Evolutionary conservation across 2,329 filamentous ascomycete genomes (phyloP), one percentile per base, ranked within the genome.

Genomic region (Aquanectria penicillioides): DNA sequence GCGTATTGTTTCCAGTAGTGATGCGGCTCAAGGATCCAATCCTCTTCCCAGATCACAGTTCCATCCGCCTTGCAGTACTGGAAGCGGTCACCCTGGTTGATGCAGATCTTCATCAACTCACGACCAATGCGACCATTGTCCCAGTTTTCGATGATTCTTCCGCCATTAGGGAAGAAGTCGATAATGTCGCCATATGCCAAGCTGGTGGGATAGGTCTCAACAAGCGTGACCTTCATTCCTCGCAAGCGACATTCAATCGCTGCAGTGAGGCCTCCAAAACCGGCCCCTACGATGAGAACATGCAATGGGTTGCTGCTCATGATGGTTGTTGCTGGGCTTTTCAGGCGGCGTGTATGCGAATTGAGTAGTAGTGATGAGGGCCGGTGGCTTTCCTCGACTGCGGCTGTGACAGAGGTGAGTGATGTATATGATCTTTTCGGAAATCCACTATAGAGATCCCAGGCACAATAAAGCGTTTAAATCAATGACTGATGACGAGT

Each of bases 261-360:
- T 13, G 63, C 57, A 12, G 63, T 64, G 6, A 66, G 15, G 0
- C 63, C 63, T 7, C 63, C 52, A 26, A 66, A 66, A 2, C 63
- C 63, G 6, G 63, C 63, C 3, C 63, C 63, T n/a, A 66, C 63
- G 5, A 64, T 49, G 15, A 66, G 52, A 15, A 66, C 57, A 13
- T 64, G 61, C 34, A 38, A 20, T 10, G 36, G 15, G 17, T 20
- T 38, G 15, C 36, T 38, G 13, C 15, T 38, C 36, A 38, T 38
- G 36, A n/a, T 34, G 13, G 31, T 15, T 34, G 5, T 38, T 18
- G 36, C 6, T 10, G 8, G 11, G n/a, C n/a, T n/a, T n/a, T n/a
- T n/a, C n/a, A 20, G 22, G 36, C 22, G 11, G 18, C 3, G 22
- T 10, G 20, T 15, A 38, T 38, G 36, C 15, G 36, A 38, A 18